Evolutionary conservation across 345 rosid genomes (phyloP).

Genomic region (Populus ilicifolia): DNA sequence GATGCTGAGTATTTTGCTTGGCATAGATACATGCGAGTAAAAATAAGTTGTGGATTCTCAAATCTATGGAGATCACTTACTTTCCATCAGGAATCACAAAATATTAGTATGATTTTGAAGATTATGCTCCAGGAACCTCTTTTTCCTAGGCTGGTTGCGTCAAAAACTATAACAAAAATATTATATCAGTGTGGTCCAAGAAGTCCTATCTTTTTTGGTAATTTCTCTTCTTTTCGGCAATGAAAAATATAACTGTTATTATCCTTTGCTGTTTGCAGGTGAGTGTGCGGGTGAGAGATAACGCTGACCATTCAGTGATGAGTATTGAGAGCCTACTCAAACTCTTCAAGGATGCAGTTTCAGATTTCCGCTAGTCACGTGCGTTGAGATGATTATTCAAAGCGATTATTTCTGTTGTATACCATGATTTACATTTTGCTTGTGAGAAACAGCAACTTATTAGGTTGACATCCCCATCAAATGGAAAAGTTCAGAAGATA

Average conservation of each 20-base stretch:
- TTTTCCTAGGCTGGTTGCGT: neutral
- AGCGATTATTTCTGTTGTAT: neutral
- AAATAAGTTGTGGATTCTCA: neutral
- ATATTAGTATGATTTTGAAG: neutral
- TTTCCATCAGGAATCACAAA: neutral
- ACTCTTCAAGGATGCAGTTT: slow-evolving; percentile 52
- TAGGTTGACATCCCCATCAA: neutral
- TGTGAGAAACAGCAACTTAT: neutral
- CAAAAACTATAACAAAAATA: neutral
- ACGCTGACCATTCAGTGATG: slow-evolving; percentile 56
- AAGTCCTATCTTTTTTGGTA: neutral
- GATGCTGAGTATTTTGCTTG: neutral
- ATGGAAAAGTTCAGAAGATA: neutral
- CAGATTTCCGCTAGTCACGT: slow-evolving; percentile 46
- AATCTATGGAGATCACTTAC: neutral
- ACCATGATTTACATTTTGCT: neutral
- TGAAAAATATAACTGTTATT: neutral
- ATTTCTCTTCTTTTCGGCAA: neutral
- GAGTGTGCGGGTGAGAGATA: slow-evolving; percentile 72
- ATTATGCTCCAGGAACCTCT: neutral
- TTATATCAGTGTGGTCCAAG: neutral
- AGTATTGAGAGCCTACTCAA: slow-evolving; percentile 51
- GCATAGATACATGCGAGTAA: neutral
- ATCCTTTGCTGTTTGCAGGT: slow-evolving; percentile 44
- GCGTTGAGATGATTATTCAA: neutral